These are phyloP conservation scores for Fonsecaea multimorphosa DNA, from an alignment of 2,329 filamentous ascomycete species.

Conservation along the genomic window DNA sequence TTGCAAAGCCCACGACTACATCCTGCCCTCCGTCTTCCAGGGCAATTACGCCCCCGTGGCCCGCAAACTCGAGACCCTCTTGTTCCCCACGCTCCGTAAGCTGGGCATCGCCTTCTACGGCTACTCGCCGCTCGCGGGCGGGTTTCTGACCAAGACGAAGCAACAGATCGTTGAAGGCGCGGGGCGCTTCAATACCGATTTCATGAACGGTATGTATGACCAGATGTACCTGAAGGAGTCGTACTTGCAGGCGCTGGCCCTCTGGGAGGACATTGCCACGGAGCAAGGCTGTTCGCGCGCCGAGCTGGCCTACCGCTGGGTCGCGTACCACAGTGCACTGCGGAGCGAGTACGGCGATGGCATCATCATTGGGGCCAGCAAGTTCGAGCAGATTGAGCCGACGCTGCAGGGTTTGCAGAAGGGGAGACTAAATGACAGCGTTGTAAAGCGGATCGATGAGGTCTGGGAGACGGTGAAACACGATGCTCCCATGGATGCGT, in stretches of 20 bases:
- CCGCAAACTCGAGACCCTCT: slow-evolving; percentile 44
- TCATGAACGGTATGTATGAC: slow-evolving; percentile 37
- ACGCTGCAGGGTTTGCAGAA: slow-evolving; percentile 40
- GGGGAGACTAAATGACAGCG: slow-evolving; percentile 42
- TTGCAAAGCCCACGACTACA: slow-evolving; percentile 44
- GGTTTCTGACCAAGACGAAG: slow-evolving; percentile 47
- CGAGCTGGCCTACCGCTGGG: slow-evolving; percentile 48
- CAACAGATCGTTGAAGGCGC: slow-evolving; percentile 41
- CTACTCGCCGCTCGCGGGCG: slow-evolving; percentile 43
- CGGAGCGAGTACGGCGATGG: slow-evolving; percentile 40
- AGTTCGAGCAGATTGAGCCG: slow-evolving; percentile 43
- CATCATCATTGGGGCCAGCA: slow-evolving; percentile 47
- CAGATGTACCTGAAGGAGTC: slow-evolving; percentile 42
- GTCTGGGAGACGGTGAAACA: slow-evolving; percentile 43
- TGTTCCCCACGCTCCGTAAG: slow-evolving; percentile 47
- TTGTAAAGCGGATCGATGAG: slow-evolving; percentile 37
- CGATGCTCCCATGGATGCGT: slow-evolving; percentile 37
- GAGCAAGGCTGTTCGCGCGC: slow-evolving; percentile 40
- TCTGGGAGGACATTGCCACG: slow-evolving; percentile 41
- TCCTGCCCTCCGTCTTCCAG: slow-evolving; percentile 51
- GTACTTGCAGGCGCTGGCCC: slow-evolving; percentile 42
- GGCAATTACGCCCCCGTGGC: slow-evolving; percentile 49
- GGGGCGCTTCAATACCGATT: slow-evolving; percentile 43
- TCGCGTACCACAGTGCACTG: slow-evolving; percentile 43
- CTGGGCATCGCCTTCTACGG: slow-evolving; percentile 43